Evolutionary conservation across 371 early-diverging fungal genomes (phyloP).

Genomic region (Mycotypha africana): DNA sequence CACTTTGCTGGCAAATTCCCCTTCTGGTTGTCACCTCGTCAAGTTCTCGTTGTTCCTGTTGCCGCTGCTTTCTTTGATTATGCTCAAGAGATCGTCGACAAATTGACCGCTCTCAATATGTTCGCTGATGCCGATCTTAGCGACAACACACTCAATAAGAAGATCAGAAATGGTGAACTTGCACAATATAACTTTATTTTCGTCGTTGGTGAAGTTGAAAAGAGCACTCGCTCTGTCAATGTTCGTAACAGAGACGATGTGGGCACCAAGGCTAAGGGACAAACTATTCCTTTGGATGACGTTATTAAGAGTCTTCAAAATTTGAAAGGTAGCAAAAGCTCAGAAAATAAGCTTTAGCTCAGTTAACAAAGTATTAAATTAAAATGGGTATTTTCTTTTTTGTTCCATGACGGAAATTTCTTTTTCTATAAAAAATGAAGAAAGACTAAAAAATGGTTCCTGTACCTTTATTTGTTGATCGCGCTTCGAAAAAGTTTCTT

Average conservation of each 20-base stretch:
- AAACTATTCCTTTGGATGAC: constrained; percentile 66
- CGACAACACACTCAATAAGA: constrained; percentile 93
- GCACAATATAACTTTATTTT: constrained; percentile 89
- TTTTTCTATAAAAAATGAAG: not conserved
- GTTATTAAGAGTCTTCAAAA: constrained; percentile 56
- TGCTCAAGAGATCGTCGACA: constrained; percentile 50
- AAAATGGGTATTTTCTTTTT: constrained; percentile 1
- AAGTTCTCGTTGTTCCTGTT: constrained; percentile 88
- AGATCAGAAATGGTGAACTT: constrained; percentile 80
- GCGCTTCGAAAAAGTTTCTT: not conserved
- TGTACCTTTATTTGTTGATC: too few relatives aligned
- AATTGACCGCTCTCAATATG: constrained; percentile 69
- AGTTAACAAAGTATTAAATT: not conserved
- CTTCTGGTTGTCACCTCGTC: constrained; percentile 98
- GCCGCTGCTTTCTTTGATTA: constrained; percentile 60
- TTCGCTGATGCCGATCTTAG: constrained; percentile 85
- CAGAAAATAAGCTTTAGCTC: constrained; percentile 52
- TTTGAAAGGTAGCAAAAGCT: constrained; percentile 53
- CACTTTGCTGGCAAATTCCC: constrained; percentile 97
- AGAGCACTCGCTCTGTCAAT: constrained; percentile 79
- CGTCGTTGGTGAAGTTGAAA: constrained; percentile 95
- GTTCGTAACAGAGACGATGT: constrained; percentile 86
- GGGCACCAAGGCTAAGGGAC: constrained; percentile 76
- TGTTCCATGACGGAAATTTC: not conserved
- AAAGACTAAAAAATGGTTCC: too few relatives aligned